Conservation (phyloP, 768 basidiomycete species). For the Pisolithus microcarpus region DNA sequence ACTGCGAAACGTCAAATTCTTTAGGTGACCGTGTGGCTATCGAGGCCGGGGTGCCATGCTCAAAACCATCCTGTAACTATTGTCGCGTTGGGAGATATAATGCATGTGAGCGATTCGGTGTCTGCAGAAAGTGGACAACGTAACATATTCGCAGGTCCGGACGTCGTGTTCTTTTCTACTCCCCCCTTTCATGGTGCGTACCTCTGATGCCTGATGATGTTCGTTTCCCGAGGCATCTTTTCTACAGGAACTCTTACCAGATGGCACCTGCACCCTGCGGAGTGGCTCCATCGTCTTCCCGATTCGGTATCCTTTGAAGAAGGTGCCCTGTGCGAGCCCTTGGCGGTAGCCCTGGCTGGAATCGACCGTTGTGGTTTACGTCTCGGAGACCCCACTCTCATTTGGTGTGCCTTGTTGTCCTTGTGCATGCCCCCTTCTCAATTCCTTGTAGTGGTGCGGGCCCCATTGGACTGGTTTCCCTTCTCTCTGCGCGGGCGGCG, state of each 20-base stretch:
- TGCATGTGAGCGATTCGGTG: conserved; percentile 35
- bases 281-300: conserved; percentile 62
- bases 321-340: conserved; percentile 59
- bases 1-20: neutral
- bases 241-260: conserved; percentile 51
- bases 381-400: conserved; percentile 55
- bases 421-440: conserved; percentile 9
- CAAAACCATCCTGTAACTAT: conserved; percentile 50
- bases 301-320: conserved; percentile 59
- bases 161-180: conserved; percentile 62
- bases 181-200: conserved; percentile 56
- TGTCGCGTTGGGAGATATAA: conserved; percentile 63
- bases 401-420: conserved; percentile 39
- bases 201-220: neutral
- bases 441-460: conserved; percentile 47
- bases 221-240: neutral
- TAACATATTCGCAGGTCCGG: conserved; percentile 23
- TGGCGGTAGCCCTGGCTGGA: conserved; percentile 61
- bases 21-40: conserved; percentile 62
- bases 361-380: conserved; percentile 59
- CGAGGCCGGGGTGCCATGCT: conserved; percentile 64
- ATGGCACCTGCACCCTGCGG: conserved; percentile 61
- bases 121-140: no score
- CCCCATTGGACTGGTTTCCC: conserved; percentile 56
- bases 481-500: conserved; percentile 59